Base-by-base conservation (phyloP, 176 grass and related monocot genomes). In the Pharus latifolius region DNA sequence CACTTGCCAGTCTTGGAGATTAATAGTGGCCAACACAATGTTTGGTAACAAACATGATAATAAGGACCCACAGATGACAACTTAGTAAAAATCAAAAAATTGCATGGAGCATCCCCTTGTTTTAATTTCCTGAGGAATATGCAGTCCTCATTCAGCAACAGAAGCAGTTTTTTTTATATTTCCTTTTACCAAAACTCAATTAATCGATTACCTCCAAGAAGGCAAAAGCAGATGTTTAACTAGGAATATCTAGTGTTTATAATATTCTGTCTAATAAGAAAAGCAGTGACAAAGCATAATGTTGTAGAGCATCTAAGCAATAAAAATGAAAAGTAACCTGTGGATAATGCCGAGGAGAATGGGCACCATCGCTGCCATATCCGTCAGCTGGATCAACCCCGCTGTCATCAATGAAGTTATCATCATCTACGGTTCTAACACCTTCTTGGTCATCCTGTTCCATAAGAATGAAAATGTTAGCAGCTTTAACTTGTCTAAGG, bases 361-460 rank as follows among this genome's bases (percentile, higher is more conserved):
- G 71, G 35, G 70, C 76, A 45, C 81, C 89, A 76, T 97, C 94
- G 47, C 90, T 97, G 30, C 72, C 94, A 85, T 87, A 92, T 51
- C 89, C 89, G 73, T 90, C 83, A 65, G 81, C 83, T 75, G 90
- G 87, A 52, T 98, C 95, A 63, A 94, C 87, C 27, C 95, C 95
- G 35, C 15, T 93, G 49, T 98, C 90, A 83, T 98, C 95, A 24
- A 99, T 99, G 60, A 99, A 99, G 34, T 92, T 88, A 82, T 99
- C 95, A 79, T 99, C 95, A 19, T 99, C 95, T 57, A 91, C 2
- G 29, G 84, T 99, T 84, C 87, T 83, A 33, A 79, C 65, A 42
- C 90, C 95, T 76, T 99, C 95, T 84, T 94, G 87, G n/a, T 99
- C 95, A 91, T 99, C 91, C 90, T 99, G 67, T 49, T 72, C 56